Evolutionary conservation across 768 basidiomycete genomes (phyloP).

Genomic region (Pisolithus microcarpus): DNA sequence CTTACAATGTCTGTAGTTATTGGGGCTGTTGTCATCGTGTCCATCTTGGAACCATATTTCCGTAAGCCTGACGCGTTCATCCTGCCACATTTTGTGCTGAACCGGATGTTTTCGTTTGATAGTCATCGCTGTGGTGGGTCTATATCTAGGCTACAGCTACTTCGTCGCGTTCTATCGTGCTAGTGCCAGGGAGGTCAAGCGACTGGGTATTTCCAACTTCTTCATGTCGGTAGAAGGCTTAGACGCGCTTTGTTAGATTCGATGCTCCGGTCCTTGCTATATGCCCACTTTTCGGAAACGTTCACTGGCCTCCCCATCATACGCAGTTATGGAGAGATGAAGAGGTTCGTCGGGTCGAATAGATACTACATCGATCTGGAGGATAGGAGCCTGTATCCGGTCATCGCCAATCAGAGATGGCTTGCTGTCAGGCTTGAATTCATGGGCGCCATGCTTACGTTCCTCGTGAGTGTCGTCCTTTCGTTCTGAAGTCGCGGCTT

Average conservation of each 20-base stretch:
- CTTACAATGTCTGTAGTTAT: constrained; percentile 45
- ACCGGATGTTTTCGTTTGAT: background rate
- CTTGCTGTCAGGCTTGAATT: constrained; percentile 66
- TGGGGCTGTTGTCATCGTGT: constrained; percentile 49
- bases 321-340: constrained; percentile 61
- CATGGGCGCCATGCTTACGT: constrained; percentile 53
- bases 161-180: constrained; percentile 64
- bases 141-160: constrained; percentile 56
- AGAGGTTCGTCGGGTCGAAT: constrained; percentile 59
- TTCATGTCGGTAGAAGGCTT: background rate
- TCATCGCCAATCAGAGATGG: constrained; percentile 69
- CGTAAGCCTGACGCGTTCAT: constrained; percentile 31
- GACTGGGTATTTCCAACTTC: constrained; percentile 26
- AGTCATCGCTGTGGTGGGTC: constrained; percentile 50
- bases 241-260: constrained; percentile 37
- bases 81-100: background rate
- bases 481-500: background rate
- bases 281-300: constrained; percentile 73
- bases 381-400: constrained; percentile 61
- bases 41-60: constrained; percentile 55
- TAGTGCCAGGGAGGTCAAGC: constrained; percentile 68
- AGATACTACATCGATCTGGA: constrained; percentile 65
- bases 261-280: constrained; percentile 66
- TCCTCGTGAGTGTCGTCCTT: constrained; percentile 35
- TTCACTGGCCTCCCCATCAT: constrained; percentile 66